phyloP scores from a whole-genome alignment of 208 protist genomes.

The Wallacemonas sp. region DNA sequence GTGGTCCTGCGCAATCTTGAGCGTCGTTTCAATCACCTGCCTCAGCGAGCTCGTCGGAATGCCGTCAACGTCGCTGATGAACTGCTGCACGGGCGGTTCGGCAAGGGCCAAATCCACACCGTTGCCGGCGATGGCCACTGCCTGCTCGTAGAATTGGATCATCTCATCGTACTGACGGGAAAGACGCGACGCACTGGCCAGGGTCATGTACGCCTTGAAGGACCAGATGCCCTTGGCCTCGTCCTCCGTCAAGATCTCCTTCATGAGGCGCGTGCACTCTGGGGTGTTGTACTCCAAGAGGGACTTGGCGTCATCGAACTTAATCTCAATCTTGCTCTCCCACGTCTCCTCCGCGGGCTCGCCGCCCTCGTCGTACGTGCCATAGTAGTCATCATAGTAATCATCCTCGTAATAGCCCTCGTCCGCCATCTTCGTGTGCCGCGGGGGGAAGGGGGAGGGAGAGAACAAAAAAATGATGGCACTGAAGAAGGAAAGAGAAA shows the following conservation, averaged over 20 bases:
- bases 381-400: conserved; percentile 87
- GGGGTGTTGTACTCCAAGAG: conserved; percentile 65
- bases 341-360: conserved; percentile 44
- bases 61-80: conserved; percentile 82
- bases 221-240: conserved; percentile 77
- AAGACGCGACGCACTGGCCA: conserved; percentile 80
- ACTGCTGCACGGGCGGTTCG: conserved; percentile 89
- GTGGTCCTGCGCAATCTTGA: conserved; percentile 59
- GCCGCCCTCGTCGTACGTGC: conserved; percentile 32
- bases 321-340: conserved; percentile 74
- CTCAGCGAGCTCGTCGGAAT: conserved; percentile 58
- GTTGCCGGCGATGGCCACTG: conserved; percentile 56
- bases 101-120: conserved; percentile 34
- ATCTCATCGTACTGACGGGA: conserved; percentile 81
- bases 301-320: conserved; percentile 88
- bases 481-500: too few relatives aligned
- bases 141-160: conserved; percentile 71
- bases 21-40: conserved; percentile 67
- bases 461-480: conserved; percentile 11
- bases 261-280: conserved; percentile 73
- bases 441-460: not conserved
- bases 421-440: conserved; percentile 23
- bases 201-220: conserved; percentile 95
- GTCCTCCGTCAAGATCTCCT: conserved; percentile 84
- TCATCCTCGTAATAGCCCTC: conserved; percentile 84